Conservation (phyloP, 2,329 filamentous ascomycete species). For the Penicillium olsonii region DNA sequence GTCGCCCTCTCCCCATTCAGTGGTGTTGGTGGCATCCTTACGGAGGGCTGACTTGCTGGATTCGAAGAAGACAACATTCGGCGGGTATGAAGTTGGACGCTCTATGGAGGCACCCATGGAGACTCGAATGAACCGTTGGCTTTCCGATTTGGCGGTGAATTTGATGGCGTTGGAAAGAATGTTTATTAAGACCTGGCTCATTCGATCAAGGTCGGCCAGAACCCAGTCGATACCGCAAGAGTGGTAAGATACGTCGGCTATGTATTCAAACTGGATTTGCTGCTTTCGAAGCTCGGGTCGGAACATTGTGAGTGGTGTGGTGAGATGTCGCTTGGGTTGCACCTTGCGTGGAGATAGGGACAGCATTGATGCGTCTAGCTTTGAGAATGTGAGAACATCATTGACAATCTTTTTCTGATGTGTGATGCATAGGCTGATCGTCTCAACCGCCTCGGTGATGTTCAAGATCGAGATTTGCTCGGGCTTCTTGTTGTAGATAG, state of each 20-base stretch:
- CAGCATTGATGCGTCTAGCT: constrained; percentile 74
- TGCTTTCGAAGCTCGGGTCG: constrained; percentile 71
- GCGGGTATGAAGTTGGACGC: constrained; percentile 46
- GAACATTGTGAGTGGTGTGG: constrained; percentile 74
- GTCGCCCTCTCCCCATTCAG: constrained; percentile 60
- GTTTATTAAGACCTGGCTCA: constrained; percentile 79
- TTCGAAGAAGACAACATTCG: constrained; percentile 37
- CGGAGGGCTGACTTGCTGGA: constrained; percentile 19
- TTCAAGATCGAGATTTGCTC: constrained; percentile 50
- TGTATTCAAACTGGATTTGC: constrained; percentile 66
- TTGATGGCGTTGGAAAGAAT: constrained; percentile 80
- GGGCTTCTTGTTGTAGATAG: constrained; percentile 10
- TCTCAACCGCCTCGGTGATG: constrained; percentile 73
- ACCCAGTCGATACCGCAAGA: constrained; percentile 65
- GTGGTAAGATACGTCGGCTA: constrained; percentile 63
- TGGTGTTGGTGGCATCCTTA: constrained; percentile 37
- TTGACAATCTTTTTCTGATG: constrained; percentile 81
- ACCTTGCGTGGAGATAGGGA: constrained; percentile 70
- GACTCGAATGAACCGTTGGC: constrained; percentile 47
- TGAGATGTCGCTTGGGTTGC: constrained; percentile 66
- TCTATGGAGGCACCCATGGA: constrained; percentile 53
- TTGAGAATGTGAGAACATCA: constrained; percentile 71
- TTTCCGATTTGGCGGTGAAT: constrained; percentile 63
- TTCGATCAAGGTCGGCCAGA: constrained; percentile 69
- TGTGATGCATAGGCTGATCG: constrained; percentile 74